phyloP scores from a whole-genome alignment of 495 filamentous ascomycete species.

The Podospora didyma region DNA sequence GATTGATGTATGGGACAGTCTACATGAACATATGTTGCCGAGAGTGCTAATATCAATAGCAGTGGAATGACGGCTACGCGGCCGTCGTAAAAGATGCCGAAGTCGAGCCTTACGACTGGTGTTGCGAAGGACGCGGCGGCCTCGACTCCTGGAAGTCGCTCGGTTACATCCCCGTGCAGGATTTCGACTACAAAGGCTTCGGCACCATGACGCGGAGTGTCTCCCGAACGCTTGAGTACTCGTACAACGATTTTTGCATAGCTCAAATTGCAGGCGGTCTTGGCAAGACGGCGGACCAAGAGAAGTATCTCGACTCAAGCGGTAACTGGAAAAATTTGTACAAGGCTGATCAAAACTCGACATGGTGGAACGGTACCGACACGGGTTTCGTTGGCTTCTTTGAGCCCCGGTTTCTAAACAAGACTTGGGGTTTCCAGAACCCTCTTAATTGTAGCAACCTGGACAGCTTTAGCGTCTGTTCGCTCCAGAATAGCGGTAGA shows the following conservation, averaged over 20 bases:
- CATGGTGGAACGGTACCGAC: slow-evolving; percentile 52
- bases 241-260: slow-evolving; percentile 75
- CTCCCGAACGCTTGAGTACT: slow-evolving; percentile 71
- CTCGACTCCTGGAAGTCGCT: slow-evolving; percentile 64
- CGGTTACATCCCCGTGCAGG: slow-evolving; percentile 65
- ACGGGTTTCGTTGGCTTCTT: slow-evolving; percentile 66
- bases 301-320: slow-evolving; percentile 59
- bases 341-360: slow-evolving; percentile 57
- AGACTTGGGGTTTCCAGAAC: slow-evolving; percentile 66
- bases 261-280: slow-evolving; percentile 56
- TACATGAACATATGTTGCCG: background rate
- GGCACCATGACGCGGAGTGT: slow-evolving; percentile 69
- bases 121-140: slow-evolving; percentile 64
- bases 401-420: slow-evolving; percentile 62
- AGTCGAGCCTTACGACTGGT: slow-evolving; percentile 68
- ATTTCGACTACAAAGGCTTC: slow-evolving; percentile 63
- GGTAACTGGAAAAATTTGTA: slow-evolving; percentile 67
- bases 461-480: slow-evolving; percentile 51
- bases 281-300: slow-evolving; percentile 48
- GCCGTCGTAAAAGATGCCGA: slow-evolving; percentile 75
- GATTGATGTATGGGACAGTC: slow-evolving; percentile 50
- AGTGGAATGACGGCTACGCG: slow-evolving; percentile 67
- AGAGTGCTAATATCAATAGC: background rate
- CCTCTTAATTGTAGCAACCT: slow-evolving; percentile 61
- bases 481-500: slow-evolving; percentile 55